Evolutionary conservation across 2,329 filamentous ascomycete species (phyloP), one percentile per base, ranked within the genome.

Genomic region (Lachnellula hyalina): DNA sequence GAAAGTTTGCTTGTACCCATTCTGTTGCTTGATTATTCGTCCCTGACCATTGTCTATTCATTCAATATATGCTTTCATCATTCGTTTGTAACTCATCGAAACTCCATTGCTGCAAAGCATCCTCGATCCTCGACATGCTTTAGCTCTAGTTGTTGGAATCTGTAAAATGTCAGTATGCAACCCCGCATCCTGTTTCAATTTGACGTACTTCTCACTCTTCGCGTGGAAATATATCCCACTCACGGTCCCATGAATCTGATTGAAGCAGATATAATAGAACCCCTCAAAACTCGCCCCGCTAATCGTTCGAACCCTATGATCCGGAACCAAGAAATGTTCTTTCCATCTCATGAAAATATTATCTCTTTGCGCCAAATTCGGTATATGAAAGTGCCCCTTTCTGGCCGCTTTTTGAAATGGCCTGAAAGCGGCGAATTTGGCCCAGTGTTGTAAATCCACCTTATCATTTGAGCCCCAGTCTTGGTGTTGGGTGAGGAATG

Each of bases 321-420:
- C 92, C 1, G 94, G 94, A 0, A 99, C 94, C 0, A 99, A 77
- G 67, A 99, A 99, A 66, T 96, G 91, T 69, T 99, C 94, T 73
- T 99, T 99, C 94, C 94, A 99, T 57, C 94, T 85, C 94, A 99
- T 99, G 68, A 96, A 99, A 34, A 99, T 86, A 70, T 95, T 86
- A 64, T 96, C 92, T 60, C 85, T 80, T 68, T 95, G 88, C 47
- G 84, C 82, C 63, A 87, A 83, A 64, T 95, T 87, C 75, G 85
- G 75, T 75, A 81, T 59, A 76, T 81, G 64, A 80, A 83, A 62
- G 81, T 80, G 25, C 15, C 82, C 81, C 63, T 80, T 84, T 46
- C 76, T 76, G 35, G 78, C 79, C 55, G 78, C 75, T 65, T 82
- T 84, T 45, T 75, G 72, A 55, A 93, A 84, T 1, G 89, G 90